phyloP scores from a whole-genome alignment of 768 basidiomycete genomes.

The Collybia sordida region DNA sequence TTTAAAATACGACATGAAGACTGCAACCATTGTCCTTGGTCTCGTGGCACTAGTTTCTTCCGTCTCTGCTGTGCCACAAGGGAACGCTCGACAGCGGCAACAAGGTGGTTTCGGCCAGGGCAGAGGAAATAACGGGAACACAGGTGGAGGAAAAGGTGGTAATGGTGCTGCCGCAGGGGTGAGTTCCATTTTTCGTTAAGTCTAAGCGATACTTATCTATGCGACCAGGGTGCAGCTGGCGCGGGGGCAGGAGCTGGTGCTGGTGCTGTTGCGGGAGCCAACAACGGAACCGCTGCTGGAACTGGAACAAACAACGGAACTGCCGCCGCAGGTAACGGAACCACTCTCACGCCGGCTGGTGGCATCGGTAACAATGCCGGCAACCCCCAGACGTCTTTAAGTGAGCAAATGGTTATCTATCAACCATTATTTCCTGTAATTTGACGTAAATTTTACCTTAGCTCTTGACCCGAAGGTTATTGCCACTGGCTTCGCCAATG shows the following conservation, averaged over 20 bases:
- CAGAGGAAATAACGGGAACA: not conserved
- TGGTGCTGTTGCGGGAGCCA: too few relatives aligned
- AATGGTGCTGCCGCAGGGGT: not conserved
- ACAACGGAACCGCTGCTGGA: too few relatives aligned
- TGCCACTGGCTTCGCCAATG: constrained; percentile 50
- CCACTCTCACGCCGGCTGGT: too few relatives aligned
- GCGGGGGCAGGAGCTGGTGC: too few relatives aligned
- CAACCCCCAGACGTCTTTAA: constrained; percentile 40
- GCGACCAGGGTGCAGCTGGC: not conserved
- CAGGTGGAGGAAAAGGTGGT: not conserved
- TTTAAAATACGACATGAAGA: constrained; percentile 28
- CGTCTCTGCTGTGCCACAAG: constrained; percentile 22
- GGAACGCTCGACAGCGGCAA: not conserved
- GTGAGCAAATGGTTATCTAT: constrained; percentile 14
- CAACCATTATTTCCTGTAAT: not conserved
- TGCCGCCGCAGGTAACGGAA: too few relatives aligned
- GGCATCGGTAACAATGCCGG: not conserved
- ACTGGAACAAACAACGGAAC: too few relatives aligned
- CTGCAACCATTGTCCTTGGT: constrained; percentile 23
- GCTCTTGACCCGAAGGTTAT: constrained; percentile 47
- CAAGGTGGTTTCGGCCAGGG: not conserved
- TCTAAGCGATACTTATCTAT: not conserved
- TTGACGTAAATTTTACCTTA: constrained; percentile 4
- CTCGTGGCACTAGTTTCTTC: constrained; percentile 26
- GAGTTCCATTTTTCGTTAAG: not conserved